Conservation (phyloP, 768 basidiomycete genomes). For the Macrolepiota dolichaula region DNA sequence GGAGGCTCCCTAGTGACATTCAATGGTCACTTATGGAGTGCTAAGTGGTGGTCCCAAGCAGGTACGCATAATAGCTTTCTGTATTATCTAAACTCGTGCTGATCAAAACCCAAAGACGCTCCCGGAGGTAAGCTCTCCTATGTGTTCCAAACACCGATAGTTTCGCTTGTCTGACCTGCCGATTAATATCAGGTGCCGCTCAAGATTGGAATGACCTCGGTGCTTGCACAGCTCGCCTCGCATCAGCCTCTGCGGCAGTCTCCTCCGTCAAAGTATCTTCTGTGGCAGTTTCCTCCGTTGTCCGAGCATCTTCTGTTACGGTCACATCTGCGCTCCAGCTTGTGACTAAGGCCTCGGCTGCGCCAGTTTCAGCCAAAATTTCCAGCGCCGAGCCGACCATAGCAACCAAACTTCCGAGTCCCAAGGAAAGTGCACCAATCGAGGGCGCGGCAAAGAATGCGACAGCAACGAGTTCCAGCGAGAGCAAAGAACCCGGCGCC, state of each 20-base stretch:
- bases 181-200: conserved; percentile 20
- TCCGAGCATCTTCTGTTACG: neutral
- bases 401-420: neutral
- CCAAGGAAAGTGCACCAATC: neutral
- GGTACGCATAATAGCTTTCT: conserved; percentile 20
- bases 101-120: conserved; percentile 15
- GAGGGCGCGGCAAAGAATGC: neutral
- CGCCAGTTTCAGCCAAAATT: neutral
- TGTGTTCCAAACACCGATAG: neutral
- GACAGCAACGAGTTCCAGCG: neutral
- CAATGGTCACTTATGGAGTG: conserved; percentile 49
- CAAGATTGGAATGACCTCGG: conserved; percentile 34
- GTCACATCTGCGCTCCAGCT: neutral
- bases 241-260: neutral
- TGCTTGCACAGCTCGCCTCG: conserved; percentile 18
- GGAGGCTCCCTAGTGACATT: conserved; percentile 32
- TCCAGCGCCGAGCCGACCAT: neutral
- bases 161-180: neutral
- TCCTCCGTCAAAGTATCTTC: neutral
- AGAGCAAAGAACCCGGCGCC: neutral
- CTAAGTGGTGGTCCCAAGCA: conserved; percentile 43
- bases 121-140: conserved; percentile 25
- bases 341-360: neutral
- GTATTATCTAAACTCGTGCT: neutral
- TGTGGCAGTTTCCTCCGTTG: neutral